Percentiles rank a stretch among this genome's conserved stretches.
Evolutionary conservation across 495 filamentous ascomycete species (phyloP).

Genomic region (Daldinia caldariorum): DNA sequence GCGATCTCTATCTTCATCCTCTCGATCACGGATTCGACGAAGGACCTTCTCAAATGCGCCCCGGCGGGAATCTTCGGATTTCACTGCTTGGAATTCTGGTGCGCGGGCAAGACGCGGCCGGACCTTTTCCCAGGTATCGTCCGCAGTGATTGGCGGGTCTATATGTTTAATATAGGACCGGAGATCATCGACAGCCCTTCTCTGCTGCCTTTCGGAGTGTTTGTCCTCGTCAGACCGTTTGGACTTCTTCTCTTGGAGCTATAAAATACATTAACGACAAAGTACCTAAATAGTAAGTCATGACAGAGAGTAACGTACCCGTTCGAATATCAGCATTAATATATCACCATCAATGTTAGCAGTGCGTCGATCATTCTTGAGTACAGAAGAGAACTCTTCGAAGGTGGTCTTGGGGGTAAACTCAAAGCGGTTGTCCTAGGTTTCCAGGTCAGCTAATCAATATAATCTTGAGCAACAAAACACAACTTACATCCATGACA

Average conservation of each 20-base stretch:
- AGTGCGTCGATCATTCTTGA: constrained; percentile 86
- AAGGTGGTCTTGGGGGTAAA: constrained; percentile 85
- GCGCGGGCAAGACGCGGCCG: constrained; percentile 78
- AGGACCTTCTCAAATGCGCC: constrained; percentile 93
- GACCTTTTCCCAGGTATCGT: constrained; percentile 88
- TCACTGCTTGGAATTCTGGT: constrained; percentile 83
- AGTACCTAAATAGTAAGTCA: neutral
- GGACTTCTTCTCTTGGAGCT: constrained; percentile 77
- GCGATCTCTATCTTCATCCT: constrained; percentile 86
- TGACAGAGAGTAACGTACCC: constrained; percentile 53
- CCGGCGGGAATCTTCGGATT: constrained; percentile 81
- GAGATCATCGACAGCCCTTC: constrained; percentile 83
- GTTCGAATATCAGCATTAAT: constrained; percentile 80
- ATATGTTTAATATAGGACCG: constrained; percentile 90
- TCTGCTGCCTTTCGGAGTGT: constrained; percentile 84
- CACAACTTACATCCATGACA: constrained; percentile 80
- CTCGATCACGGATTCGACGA: constrained; percentile 87
- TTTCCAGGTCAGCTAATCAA: constrained; percentile 12
- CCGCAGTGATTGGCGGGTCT: constrained; percentile 80
- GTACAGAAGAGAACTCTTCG: constrained; percentile 81
- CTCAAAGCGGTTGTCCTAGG: constrained; percentile 88
- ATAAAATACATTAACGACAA: constrained; percentile 42
- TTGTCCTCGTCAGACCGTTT: constrained; percentile 85
- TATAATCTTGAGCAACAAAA: neutral
- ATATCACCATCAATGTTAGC: constrained; percentile 81